Conservation (phyloP, 202 grass and related monocot species). For the Setaria italica region DNA sequence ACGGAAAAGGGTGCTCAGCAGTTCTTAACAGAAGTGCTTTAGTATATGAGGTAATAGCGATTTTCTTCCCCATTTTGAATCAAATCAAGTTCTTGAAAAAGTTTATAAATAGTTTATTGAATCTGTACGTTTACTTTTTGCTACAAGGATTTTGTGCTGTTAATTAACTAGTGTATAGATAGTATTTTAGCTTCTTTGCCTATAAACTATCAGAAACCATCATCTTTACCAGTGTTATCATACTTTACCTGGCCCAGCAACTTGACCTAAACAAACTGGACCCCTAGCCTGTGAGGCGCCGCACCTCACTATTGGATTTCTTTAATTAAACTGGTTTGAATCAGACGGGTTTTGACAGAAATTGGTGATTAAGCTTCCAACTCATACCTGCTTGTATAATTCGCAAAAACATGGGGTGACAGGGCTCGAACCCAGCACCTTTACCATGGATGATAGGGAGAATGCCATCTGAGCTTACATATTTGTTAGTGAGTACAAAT, state of each 20-base stretch:
- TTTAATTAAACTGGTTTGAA: not conserved
- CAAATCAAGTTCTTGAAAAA: slow-evolving; percentile 33
- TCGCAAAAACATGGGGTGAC: not conserved
- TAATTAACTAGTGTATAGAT: slow-evolving; percentile 3
- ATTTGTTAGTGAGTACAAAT: not conserved
- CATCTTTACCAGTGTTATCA: not conserved
- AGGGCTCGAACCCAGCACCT: not conserved
- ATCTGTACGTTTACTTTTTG: not conserved
- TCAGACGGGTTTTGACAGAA: not conserved
- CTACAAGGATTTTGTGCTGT: not conserved
- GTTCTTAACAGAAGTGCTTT: slow-evolving; percentile 86
- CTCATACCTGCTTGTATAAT: not conserved
- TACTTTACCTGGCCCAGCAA: not conserved
- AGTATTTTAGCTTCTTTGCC: not conserved
- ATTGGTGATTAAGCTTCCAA: not conserved
- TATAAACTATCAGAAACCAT: not conserved
- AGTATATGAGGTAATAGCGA: slow-evolving; percentile 79
- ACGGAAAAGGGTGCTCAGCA: slow-evolving; percentile 82
- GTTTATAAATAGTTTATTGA: slow-evolving; percentile 1
- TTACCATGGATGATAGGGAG: not conserved
- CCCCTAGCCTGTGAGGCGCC: not conserved
- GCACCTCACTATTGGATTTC: not conserved
- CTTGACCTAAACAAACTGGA: not conserved
- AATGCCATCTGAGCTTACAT: not conserved
- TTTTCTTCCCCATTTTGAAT: slow-evolving; percentile 21